Base-by-base conservation (phyloP, 2,329 filamentous ascomycete genomes). In the Cladosporium oxysporum region DNA sequence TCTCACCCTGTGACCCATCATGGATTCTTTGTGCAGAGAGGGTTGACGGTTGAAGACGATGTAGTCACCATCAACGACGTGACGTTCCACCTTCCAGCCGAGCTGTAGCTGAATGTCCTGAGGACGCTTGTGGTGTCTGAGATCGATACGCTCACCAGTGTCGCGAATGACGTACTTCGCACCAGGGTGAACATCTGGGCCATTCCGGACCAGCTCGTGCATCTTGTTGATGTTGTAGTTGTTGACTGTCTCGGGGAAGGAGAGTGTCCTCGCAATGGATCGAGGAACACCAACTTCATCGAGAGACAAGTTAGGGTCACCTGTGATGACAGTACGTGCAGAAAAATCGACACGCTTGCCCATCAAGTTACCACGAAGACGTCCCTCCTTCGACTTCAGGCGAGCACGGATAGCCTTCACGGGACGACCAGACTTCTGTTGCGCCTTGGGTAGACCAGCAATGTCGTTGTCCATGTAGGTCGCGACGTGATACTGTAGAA, bases 381-480 rank as follows among this genome's bases (percentile, higher is more conserved):
- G 93, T 72, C 95, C 95, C 77, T 99, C 95, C 82, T 99, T 99
- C 69, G 96, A 96, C 88, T 99, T 99, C 78, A 99, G 85, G 80
- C 95, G 93, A 68, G 93, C 93, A 73, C 96, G 91, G 71, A 99
- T 96, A 18, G 95, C 93, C 83, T 99, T 99, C 71, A 99, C 91
- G 0, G 96, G 93, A 75, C 96, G 89, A 58, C 96, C 96, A 65
- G 93, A 97, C 84, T 99, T 99, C 76, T 99, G 96, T 75, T 98
- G 84, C 2, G 95, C 94, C 73, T 95, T 93, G 2, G 95, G 95
- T 73, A 96, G 90, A 59, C 94, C 93, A 69, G 96, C 95, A 79
- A 98, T 97, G 77, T 99, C 94, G 74, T 99, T 99, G 80, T 99
- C 95, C 96, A 99, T 99, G 80, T 97, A 96, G 0, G 96, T 99